These are phyloP conservation scores for Acacia melanoxylon DNA, from an alignment of 306 rosid species.

Conservation along the genomic window DNA sequence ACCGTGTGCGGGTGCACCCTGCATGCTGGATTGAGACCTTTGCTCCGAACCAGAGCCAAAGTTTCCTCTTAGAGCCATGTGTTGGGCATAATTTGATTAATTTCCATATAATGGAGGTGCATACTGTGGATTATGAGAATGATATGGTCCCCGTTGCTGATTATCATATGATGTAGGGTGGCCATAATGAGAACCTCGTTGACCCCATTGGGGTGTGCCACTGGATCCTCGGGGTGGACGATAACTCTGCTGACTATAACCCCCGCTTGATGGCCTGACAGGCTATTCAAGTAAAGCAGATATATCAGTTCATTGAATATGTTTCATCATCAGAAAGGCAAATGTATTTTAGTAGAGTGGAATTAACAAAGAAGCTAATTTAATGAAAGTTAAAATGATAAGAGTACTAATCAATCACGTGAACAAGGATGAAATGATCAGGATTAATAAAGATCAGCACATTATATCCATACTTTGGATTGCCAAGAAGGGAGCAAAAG, in stretches of 20 bases:
- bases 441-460: background rate
- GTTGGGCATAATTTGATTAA: slow-evolving; percentile 76
- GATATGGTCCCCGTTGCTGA: slow-evolving; percentile 84
- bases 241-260: slow-evolving; percentile 77
- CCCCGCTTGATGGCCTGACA: slow-evolving; percentile 74
- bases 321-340: background rate
- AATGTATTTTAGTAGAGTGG: background rate
- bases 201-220: slow-evolving; percentile 86
- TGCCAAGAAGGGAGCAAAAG: background rate
- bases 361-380: slow-evolving; percentile 26
- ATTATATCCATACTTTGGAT: background rate
- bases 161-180: slow-evolving; percentile 73
- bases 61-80: slow-evolving; percentile 72
- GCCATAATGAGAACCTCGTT: slow-evolving; percentile 75
- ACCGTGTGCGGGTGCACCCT: slow-evolving; percentile 65
- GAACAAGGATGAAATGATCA: background rate
- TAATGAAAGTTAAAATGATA: slow-evolving; percentile 2
- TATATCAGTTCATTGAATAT: slow-evolving; percentile 36
- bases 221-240: slow-evolving; percentile 77
- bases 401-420: background rate
- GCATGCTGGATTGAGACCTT: slow-evolving; percentile 75
- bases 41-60: slow-evolving; percentile 90
- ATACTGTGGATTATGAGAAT: slow-evolving; percentile 69
- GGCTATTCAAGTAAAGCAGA: slow-evolving; percentile 54
- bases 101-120: slow-evolving; percentile 61